These are phyloP conservation scores for Trichophyton rubrum DNA, from an alignment of 2,329 filamentous ascomycete genomes.

Conservation along the genomic window DNA sequence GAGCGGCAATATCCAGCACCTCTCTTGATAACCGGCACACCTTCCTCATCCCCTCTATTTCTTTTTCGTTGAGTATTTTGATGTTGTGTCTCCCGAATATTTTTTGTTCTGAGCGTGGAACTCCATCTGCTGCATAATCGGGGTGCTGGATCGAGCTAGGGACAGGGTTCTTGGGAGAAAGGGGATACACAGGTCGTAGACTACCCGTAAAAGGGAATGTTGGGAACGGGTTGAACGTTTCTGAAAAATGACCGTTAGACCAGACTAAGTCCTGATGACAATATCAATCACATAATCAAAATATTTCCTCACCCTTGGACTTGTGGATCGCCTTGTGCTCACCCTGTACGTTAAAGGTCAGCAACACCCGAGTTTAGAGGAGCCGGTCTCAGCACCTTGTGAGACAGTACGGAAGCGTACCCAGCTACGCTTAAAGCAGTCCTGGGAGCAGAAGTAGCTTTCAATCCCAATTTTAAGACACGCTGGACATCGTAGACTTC, in stretches of 20 bases:
- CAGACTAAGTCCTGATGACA: not conserved
- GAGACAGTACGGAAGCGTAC: constrained; percentile 41
- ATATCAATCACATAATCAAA: constrained; percentile 46
- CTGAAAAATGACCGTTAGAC: constrained; percentile 55
- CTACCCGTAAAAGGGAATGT: constrained; percentile 69
- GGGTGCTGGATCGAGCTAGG: constrained; percentile 71
- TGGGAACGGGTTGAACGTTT: constrained; percentile 84
- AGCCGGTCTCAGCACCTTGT: constrained; percentile 6
- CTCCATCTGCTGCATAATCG: constrained; percentile 78
- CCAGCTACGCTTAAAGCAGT: constrained; percentile 99
- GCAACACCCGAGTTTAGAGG: not conserved
- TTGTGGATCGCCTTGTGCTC: constrained; percentile 80
- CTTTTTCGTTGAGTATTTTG: constrained; percentile 64
- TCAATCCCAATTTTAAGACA: constrained; percentile 84
- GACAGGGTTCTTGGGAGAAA: constrained; percentile 59
- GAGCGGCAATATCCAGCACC: constrained; percentile 81
- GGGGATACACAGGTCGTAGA: constrained; percentile 74
- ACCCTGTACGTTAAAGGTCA: constrained; percentile 39
- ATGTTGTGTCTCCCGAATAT: constrained; percentile 67
- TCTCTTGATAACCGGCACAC: constrained; percentile 79
- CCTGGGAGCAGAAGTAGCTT: constrained; percentile 94
- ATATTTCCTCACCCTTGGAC: constrained; percentile 50
- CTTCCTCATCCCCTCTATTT: constrained; percentile 81
- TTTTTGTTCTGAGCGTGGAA: constrained; percentile 52
- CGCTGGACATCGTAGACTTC: constrained; percentile 80